These are phyloP conservation scores for Talaromyces sp. DNA, from an alignment of 2,329 filamentous ascomycete genomes.

Conservation along the genomic window DNA sequence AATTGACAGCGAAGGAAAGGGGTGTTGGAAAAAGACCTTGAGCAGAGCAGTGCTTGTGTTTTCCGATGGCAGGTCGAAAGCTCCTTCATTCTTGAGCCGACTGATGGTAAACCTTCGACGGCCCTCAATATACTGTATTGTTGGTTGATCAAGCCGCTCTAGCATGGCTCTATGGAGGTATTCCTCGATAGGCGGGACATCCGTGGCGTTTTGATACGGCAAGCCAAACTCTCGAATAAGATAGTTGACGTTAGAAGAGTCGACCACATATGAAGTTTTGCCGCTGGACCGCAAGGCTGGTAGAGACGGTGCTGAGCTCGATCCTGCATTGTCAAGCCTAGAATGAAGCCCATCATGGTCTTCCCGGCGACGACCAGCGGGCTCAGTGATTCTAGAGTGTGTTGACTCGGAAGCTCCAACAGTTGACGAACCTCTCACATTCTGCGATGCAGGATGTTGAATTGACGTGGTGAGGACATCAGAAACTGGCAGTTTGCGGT, in stretches of 20 bases:
- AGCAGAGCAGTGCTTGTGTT: slow-evolving; percentile 15
- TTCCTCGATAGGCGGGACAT: slow-evolving; percentile 13
- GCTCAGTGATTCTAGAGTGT: neutral
- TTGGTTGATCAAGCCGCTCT: slow-evolving; percentile 12
- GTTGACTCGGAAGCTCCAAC: neutral
- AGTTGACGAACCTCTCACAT: neutral
- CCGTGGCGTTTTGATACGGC: slow-evolving; percentile 14
- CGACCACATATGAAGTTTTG: slow-evolving; percentile 15
- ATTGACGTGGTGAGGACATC: neutral
- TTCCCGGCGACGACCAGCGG: neutral
- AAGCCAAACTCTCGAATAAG: slow-evolving; percentile 19
- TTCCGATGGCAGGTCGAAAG: slow-evolving; percentile 14
- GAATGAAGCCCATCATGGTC: neutral
- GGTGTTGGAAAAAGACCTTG: slow-evolving; percentile 16
- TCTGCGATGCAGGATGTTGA: neutral
- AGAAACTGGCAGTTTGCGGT: neutral
- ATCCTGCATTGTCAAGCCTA: neutral
- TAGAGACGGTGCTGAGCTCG: slow-evolving; percentile 9
- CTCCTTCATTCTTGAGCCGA: slow-evolving; percentile 12
- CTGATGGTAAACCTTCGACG: neutral
- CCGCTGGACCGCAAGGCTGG: slow-evolving; percentile 8
- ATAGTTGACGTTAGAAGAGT: slow-evolving; percentile 21
- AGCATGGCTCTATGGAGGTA: slow-evolving; percentile 17
- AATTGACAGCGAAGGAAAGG: slow-evolving; percentile 16
- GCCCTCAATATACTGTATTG: slow-evolving; percentile 11